Base-by-base conservation (phyloP, 495 filamentous ascomycete species). In the Penicillium angulare region DNA sequence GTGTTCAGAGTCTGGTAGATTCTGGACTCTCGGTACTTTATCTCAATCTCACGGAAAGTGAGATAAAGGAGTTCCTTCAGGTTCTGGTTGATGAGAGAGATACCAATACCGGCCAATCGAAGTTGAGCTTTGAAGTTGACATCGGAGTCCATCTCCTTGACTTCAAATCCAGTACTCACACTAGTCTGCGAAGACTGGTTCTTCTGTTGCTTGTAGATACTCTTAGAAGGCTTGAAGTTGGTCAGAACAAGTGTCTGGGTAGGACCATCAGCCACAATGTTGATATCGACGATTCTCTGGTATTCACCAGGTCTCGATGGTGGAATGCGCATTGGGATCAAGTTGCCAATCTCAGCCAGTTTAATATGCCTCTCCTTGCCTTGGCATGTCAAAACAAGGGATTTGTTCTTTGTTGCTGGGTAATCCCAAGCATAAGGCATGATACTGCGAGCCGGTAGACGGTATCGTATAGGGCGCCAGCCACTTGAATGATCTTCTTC, bases 391-490 rank as follows among this genome's bases (percentile, higher is more conserved):
- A 98, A 78, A 35, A 96, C 81, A 27, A 97, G 80, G 63, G 96
- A 92, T 66, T 93, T 96, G 69, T 86, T 86, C 69, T 95, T 96
- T n/a, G 90, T 89, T 5, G 93, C 91, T 2, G 93, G 93, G 71
- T 93, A 97, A 64, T 98, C 95, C 93, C 93, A 98, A 23, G 93
- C 92, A 64, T 98, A 98, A 4, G 95, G 92, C 93, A 98, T 98
- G 69, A 97, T 96, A 66, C 92, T 97, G 26, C 95, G 80, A 6
- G 91, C 84, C 3, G 93, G 93, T 12, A 98, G 79, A n/a, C 92
- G 87, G 65, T 98, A 98, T 32, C 89, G 77, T 54, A 97, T 88
- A 9, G 89, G 90, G 47, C 88, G 83, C 88, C 92, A 98, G 5
- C 89, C 86, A 42, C 86, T 88, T 21, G 74, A 73, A 33, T 79